Conservation (phyloP, 2,329 filamentous ascomycete genomes). For the Aspergillus sp. region DNA sequence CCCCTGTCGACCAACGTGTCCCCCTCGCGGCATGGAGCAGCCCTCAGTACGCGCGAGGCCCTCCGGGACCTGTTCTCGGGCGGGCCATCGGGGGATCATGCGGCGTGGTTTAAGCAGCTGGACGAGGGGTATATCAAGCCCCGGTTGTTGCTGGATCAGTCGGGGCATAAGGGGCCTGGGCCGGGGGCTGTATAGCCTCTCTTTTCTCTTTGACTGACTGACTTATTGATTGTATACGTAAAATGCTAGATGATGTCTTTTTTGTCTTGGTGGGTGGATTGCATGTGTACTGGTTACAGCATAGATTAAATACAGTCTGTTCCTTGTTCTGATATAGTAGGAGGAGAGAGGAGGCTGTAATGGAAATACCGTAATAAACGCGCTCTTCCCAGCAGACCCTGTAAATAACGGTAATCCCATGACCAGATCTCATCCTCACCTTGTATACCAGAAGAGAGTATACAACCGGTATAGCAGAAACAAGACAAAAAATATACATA, state of each 20-base stretch:
- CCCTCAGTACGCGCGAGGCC: constrained; percentile 64
- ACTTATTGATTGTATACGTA: background rate
- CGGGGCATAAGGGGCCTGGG: constrained; percentile 35
- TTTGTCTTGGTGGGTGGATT: background rate
- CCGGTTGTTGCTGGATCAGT: constrained; percentile 70
- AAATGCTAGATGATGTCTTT: background rate
- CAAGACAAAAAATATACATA: no score
- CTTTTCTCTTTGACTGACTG: background rate
- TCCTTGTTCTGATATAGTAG: no score
- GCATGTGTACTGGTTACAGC: background rate
- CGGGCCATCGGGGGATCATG: constrained; percentile 69
- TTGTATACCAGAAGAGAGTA: background rate
- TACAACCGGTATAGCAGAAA: background rate
- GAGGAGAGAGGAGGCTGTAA: background rate
- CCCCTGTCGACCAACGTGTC: constrained; percentile 18
- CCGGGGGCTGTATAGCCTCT: constrained; percentile 20
- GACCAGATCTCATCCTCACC: background rate
- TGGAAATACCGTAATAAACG: background rate
- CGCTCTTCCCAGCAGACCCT: background rate
- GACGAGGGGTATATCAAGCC: constrained; percentile 97
- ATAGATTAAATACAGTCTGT: no score
- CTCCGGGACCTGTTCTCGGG: constrained; percentile 71
- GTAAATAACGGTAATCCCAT: background rate
- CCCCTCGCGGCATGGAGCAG: constrained; percentile 21
- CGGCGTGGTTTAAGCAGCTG: constrained; percentile 79